Conservation (phyloP, 768 basidiomycete species). For the Tephrocybe sp. region DNA sequence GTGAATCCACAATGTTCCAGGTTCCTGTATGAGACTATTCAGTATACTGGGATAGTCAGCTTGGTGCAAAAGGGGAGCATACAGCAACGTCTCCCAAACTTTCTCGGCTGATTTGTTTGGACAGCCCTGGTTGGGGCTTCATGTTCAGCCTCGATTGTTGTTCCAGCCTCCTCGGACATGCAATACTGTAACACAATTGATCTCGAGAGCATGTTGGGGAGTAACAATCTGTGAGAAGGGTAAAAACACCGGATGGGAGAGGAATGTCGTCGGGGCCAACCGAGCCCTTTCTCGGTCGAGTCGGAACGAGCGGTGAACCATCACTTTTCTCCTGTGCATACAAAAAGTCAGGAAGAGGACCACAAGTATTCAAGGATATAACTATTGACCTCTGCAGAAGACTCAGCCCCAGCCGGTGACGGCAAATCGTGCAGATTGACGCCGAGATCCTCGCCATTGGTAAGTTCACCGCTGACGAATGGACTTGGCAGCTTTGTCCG, state of each 20-base stretch:
- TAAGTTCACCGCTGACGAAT: slow-evolving; percentile 76
- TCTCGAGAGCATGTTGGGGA: slow-evolving; percentile 95
- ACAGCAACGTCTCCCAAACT: slow-evolving; percentile 80
- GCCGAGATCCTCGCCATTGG: slow-evolving; percentile 32
- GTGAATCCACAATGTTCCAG: slow-evolving; percentile 91
- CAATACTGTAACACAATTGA: slow-evolving; percentile 94
- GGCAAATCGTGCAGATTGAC: slow-evolving; percentile 14
- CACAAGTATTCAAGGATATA: neutral
- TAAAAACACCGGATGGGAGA: slow-evolving; percentile 92
- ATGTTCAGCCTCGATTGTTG: slow-evolving; percentile 94
- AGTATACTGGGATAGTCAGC: slow-evolving; percentile 1
- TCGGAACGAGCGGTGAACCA: slow-evolving; percentile 24
- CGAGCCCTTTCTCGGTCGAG: slow-evolving; percentile 38
- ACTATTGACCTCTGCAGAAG: slow-evolving; percentile 25
- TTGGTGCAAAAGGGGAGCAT: slow-evolving; percentile 22
- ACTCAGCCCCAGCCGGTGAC: slow-evolving; percentile 16
- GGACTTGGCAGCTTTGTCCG: slow-evolving; percentile 78
- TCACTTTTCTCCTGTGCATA: slow-evolving; percentile 28
- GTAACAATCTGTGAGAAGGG: slow-evolving; percentile 94
- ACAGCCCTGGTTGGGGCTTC: slow-evolving; percentile 88
- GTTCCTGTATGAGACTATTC: slow-evolving; percentile 26
- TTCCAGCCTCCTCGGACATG: slow-evolving; percentile 89
- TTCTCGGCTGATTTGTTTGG: slow-evolving; percentile 79
- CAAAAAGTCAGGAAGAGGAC: slow-evolving; percentile 5
- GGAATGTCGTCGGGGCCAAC: slow-evolving; percentile 58